Conservation (phyloP, 176 grass and related monocot genomes). For the Elaeis guineensis region DNA sequence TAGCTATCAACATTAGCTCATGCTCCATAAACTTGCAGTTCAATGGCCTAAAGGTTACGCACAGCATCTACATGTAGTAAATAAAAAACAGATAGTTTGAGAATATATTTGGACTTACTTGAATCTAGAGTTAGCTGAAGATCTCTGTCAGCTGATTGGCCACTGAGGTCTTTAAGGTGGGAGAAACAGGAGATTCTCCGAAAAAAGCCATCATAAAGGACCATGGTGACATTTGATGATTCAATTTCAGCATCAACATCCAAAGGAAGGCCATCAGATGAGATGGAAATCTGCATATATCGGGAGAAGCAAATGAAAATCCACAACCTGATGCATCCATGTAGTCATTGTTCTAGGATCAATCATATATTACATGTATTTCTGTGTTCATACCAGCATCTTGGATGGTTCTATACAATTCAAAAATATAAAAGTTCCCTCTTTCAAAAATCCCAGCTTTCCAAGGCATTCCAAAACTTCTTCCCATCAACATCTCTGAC, state of each 20-base stretch:
- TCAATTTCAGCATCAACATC: conserved; percentile 57
- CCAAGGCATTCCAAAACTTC: conserved; percentile 73
- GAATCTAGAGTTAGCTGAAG: conserved; percentile 10
- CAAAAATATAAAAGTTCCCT: conserved; percentile 48
- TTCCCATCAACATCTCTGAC: conserved; percentile 71
- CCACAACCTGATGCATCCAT: neutral
- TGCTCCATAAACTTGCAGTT: too few species aligned
- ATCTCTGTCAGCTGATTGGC: conserved; percentile 35
- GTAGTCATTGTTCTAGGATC: neutral
- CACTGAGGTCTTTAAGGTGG: conserved; percentile 49
- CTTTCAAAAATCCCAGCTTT: conserved; percentile 48
- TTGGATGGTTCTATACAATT: conserved; percentile 61
- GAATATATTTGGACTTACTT: too few species aligned
- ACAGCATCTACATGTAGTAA: too few species aligned
- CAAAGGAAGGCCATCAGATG: conserved; percentile 32
- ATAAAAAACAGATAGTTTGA: too few species aligned
- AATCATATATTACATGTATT: too few species aligned
- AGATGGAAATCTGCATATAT: conserved; percentile 67
- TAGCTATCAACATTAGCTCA: too few species aligned
- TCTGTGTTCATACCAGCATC: conserved; percentile 49
- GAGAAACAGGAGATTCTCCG: conserved; percentile 54
- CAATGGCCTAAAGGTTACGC: too few species aligned
- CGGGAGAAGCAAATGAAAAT: neutral
- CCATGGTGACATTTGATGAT: conserved; percentile 54
- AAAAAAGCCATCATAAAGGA: conserved; percentile 84